phyloP scores from a whole-genome alignment of 202 grass and related monocot genomes.

The Saccharum hybrid region DNA sequence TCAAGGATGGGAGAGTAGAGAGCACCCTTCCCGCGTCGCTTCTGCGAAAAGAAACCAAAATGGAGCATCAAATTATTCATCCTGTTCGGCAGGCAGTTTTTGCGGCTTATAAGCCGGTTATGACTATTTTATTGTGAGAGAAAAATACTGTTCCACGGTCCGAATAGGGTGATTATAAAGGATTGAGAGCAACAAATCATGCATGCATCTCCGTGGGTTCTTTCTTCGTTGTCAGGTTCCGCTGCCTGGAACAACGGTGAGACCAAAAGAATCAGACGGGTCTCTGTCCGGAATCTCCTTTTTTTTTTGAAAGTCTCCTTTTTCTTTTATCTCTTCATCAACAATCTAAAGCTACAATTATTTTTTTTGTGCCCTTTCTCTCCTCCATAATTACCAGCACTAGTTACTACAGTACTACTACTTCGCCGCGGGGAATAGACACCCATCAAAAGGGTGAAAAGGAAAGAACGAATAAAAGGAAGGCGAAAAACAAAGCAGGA shows the following conservation, averaged over 20 bases:
- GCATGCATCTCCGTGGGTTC: not conserved
- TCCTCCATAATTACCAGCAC: conserved; percentile 28
- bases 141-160: too few species aligned
- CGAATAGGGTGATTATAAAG: too few species aligned
- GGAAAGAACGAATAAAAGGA: not conserved
- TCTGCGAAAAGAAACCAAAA: conserved; percentile 1
- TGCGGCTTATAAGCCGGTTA: too few species aligned
- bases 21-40: not conserved
- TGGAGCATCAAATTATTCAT: not conserved
- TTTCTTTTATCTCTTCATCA: not conserved
- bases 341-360: conserved; percentile 40
- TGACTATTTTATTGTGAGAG: too few species aligned
- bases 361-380: conserved; percentile 33
- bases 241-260: not conserved
- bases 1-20: not conserved
- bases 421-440: conserved; percentile 22
- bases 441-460: conserved; percentile 40
- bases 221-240: not conserved
- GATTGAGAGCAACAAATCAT: not conserved
- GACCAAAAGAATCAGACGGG: not conserved
- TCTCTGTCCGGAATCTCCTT: conserved; percentile 25
- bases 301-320: too few species aligned
- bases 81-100: too few species aligned
- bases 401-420: conserved; percentile 30
- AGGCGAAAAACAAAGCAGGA: conserved; percentile 20